phyloP scores from a whole-genome alignment of 306 rosid genomes.

The Calophaca sinica region DNA sequence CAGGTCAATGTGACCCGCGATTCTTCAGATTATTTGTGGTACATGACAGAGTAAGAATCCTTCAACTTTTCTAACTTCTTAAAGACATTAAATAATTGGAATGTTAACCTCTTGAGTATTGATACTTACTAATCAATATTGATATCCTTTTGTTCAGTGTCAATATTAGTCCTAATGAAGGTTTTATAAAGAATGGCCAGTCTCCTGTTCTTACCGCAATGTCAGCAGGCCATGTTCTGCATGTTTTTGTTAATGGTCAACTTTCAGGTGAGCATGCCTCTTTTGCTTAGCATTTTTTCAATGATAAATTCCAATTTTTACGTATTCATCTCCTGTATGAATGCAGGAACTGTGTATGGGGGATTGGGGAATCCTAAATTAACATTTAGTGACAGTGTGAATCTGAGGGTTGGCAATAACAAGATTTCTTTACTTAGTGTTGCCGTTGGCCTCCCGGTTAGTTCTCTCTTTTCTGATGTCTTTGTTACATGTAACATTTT shows the following conservation, averaged over 20 bases:
- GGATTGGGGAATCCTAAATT: slow-evolving; percentile 60
- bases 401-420: slow-evolving; percentile 77
- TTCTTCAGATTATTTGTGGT: slow-evolving; percentile 85
- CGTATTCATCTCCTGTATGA: slow-evolving; percentile 27
- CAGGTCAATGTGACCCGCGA: slow-evolving; percentile 77
- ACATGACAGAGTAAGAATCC: slow-evolving; percentile 76
- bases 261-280: slow-evolving; percentile 58
- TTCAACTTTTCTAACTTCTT: slow-evolving; percentile 30
- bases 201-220: slow-evolving; percentile 67
- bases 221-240: slow-evolving; percentile 81
- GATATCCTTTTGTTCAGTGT: slow-evolving; percentile 56
- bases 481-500: slow-evolving; percentile 24
- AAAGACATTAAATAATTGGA: background rate
- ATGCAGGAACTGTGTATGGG: slow-evolving; percentile 80
- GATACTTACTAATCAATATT: background rate
- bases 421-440: slow-evolving; percentile 87
- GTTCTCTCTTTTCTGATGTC: slow-evolving; percentile 48
- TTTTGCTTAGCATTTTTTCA: slow-evolving; percentile 5
- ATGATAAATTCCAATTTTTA: slow-evolving; percentile 35
- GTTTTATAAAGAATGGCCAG: slow-evolving; percentile 60
- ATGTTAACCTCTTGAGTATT: slow-evolving; percentile 40
- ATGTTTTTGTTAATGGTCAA: slow-evolving; percentile 80
- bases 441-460: slow-evolving; percentile 91
- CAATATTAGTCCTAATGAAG: slow-evolving; percentile 67
- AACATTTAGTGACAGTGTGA: slow-evolving; percentile 69